Evolutionary conservation across 2,329 filamentous ascomycete genomes (phyloP).

Genomic region (Aspergillus calidoustus): DNA sequence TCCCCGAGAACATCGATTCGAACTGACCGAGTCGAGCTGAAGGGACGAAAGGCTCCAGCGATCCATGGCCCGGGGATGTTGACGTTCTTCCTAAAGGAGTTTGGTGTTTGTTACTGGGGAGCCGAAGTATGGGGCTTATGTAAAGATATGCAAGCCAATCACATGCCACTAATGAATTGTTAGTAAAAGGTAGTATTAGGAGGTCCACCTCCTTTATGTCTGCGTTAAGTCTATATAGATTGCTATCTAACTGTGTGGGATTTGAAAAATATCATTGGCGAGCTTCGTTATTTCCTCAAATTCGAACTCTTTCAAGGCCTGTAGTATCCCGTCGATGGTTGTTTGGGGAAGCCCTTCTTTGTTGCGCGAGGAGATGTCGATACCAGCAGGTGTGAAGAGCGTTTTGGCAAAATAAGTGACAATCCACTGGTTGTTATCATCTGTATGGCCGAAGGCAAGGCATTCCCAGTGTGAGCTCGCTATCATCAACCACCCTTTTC

Average conservation of each 20-base stretch:
- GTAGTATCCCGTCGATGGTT: conserved; percentile 12
- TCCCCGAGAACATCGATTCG: neutral
- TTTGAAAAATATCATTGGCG: conserved; percentile 5
- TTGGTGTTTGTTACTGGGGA: neutral
- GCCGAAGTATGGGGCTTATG: neutral
- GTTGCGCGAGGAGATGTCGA: conserved; percentile 17
- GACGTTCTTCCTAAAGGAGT: neutral
- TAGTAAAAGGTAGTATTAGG: too few relatives aligned
- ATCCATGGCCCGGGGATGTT: neutral
- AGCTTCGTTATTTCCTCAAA: conserved; percentile 11
- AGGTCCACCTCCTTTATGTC: neutral
- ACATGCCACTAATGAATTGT: neutral
- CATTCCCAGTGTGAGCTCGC: conserved; percentile 19
- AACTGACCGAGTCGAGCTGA: neutral
- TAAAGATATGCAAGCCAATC: neutral
- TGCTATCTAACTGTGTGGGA: conserved; percentile 5
- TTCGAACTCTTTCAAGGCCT: neutral
- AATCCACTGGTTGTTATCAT: conserved; percentile 11
- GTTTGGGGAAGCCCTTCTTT: conserved; percentile 6
- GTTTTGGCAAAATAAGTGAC: conserved; percentile 18
- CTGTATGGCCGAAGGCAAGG: conserved; percentile 12
- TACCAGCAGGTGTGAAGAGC: conserved; percentile 14
- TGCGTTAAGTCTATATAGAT: neutral
- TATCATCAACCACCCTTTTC: conserved; percentile 17
- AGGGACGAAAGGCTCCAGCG: neutral